A percentile compares a stretch with the other conserved stretches of the same genome.
phyloP scores from a whole-genome alignment of 176 grass and related monocot genomes.

The Oryza australiensis region DNA sequence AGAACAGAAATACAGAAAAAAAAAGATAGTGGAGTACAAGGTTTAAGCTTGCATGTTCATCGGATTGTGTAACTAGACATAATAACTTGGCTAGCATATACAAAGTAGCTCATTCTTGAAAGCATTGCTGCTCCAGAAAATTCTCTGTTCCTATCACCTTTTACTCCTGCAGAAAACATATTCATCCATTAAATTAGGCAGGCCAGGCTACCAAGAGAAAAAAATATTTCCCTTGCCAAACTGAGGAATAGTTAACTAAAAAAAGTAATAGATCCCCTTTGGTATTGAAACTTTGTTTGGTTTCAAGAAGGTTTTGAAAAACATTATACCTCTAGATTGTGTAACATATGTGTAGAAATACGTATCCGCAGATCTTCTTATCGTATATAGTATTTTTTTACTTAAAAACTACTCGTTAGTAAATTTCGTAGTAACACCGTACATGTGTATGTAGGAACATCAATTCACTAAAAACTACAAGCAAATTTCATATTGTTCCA shows the following conservation, averaged over 20 bases:
- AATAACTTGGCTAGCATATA: background rate
- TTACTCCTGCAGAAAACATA: constrained; percentile 8
- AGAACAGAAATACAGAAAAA: background rate
- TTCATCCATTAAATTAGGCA: background rate
- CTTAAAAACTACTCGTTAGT: too few species aligned
- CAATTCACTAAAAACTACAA: background rate
- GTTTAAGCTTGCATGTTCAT: background rate
- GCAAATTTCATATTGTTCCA: background rate
- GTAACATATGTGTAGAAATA: background rate
- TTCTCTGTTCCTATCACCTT: background rate
- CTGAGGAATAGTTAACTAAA: background rate
- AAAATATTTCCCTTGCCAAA: background rate
- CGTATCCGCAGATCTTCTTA: background rate
- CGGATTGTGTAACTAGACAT: background rate
- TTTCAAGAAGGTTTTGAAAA: background rate
- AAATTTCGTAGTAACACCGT: too few species aligned
- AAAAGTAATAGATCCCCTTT: background rate
- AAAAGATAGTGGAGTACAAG: background rate
- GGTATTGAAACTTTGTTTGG: background rate
- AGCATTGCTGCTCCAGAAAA: background rate
- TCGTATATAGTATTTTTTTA: background rate
- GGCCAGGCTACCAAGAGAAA: background rate
- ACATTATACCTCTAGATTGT: background rate
- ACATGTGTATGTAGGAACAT: background rate
- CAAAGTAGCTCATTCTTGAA: background rate